Evolutionary conservation across 495 filamentous ascomycete species (phyloP), one percentile per base, ranked within the genome.

Genomic region (Aspergillus haitiensis): DNA sequence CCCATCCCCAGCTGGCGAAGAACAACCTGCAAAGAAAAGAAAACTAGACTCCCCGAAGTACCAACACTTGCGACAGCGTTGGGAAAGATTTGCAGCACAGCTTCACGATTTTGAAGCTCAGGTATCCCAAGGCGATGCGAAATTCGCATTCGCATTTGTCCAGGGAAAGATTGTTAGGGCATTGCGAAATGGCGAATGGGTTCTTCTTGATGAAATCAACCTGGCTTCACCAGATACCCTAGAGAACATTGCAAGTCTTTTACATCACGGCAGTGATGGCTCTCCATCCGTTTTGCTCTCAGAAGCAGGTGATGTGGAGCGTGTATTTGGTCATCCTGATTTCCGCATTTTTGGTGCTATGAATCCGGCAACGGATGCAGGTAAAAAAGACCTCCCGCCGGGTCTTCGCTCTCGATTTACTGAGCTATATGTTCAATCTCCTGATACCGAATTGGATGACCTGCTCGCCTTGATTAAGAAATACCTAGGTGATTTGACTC

Each of bases 331-430:
- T 2, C 94, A 99, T 70, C 88, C 90, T 3, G 84, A 97, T 64
- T 99, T 99, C 70, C 86, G 95, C 35, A 88, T 99, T 27, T 98
- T 99, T 72, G 95, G 90, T 27, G 94, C 94, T 46, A 99, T 99
- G 95, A 99, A 99, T 67, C 95, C 95, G 46, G 93, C 95, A 10
- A 98, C 93, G 11, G 95, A 99, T 79, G 84, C 96, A 57, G 95
- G 95, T 35, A 99, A 98, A 76, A 85, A 91, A 56, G 94, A 98
- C 70, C 79, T 99, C 4, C 93, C 92, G 0, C 83, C 87, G 52
- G 91, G 94, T 5, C 78, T 95, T 34, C 80, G 91, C 31, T 92
- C 90, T 45, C 82, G 92, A 16, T 99, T 99, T 68, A 97, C 93
- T 0, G 95, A 99, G 67, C 76, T 97, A 13, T 99, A 93, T 68